Percentiles rank a stretch among this genome's conserved stretches.
These are phyloP conservation scores for Paulownia fortunei DNA, from an alignment of 257 asterid genomes.

Conservation along the genomic window DNA sequence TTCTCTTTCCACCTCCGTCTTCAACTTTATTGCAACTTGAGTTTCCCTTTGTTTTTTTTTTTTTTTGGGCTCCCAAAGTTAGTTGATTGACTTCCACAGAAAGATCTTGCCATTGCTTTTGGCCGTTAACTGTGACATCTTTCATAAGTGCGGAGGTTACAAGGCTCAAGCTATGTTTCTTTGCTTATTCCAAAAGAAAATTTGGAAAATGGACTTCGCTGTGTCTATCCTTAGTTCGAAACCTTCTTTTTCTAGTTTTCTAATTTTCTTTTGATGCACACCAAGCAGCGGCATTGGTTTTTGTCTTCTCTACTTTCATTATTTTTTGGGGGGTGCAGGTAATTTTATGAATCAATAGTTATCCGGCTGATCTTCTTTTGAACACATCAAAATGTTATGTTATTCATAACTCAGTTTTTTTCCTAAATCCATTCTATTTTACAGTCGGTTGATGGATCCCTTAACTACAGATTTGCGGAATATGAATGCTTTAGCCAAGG, in stretches of 20 bases:
- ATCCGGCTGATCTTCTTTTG: constrained; percentile 6
- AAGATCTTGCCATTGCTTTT: background rate
- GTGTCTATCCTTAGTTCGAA: background rate
- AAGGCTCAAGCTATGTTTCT: constrained; percentile 3
- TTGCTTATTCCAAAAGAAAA: background rate
- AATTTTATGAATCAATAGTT: background rate
- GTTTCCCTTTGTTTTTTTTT: background rate
- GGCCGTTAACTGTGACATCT: background rate
- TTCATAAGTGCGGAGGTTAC: constrained; percentile 13
- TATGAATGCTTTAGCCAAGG: constrained; percentile 94
- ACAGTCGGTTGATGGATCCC: constrained; percentile 93
- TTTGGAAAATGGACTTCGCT: constrained; percentile 10
- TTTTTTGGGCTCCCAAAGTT: constrained; percentile 6
- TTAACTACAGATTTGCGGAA: constrained; percentile 90
- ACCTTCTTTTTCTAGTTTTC: background rate
- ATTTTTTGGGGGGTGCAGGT: constrained; percentile 1
- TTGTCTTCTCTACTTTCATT: background rate
- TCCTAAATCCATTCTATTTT: constrained; percentile 25
- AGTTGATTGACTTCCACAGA: constrained; percentile 13
- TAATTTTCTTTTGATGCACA: constrained; percentile 7
- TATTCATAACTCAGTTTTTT: constrained; percentile 10
- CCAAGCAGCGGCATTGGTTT: background rate
- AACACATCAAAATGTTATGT: constrained; percentile 1
- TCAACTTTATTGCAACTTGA: background rate
- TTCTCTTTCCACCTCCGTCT: background rate